Percentiles rank a stretch among this genome's conserved stretches.
These are phyloP conservation scores for Caulochytrium protostelioides DNA, from an alignment of 371 early-diverging fungal species.

Conservation along the genomic window DNA sequence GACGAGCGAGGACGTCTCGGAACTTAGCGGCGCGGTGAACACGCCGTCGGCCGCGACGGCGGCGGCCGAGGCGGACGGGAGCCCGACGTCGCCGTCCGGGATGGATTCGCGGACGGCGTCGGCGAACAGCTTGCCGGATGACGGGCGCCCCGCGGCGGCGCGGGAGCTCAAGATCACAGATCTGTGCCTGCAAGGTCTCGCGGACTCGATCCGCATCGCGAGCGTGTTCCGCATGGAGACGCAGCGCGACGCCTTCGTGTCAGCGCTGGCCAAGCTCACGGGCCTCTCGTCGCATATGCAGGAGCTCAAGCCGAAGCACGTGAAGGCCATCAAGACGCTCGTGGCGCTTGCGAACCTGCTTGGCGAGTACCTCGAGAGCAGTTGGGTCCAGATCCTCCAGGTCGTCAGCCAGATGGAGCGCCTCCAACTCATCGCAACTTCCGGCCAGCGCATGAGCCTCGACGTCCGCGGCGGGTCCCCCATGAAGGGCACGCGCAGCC, in stretches of 20 bases:
- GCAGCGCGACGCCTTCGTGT: slow-evolving; percentile 34
- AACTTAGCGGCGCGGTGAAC: too few relatives aligned
- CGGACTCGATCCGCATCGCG: slow-evolving; percentile 17
- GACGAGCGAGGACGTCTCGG: slow-evolving; percentile 7
- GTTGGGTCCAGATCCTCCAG: slow-evolving; percentile 26
- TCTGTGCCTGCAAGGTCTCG: slow-evolving; percentile 28
- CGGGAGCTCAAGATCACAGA: slow-evolving; percentile 15
- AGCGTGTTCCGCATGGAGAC: slow-evolving; percentile 24
- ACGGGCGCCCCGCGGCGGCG: neutral
- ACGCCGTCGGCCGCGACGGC: slow-evolving; percentile 1
- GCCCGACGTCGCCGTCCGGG: neutral
- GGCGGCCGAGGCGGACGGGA: neutral
- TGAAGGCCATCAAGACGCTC: slow-evolving; percentile 22
- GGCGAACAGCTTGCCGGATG: neutral
- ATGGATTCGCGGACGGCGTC: neutral
- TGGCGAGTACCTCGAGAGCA: slow-evolving; percentile 23
- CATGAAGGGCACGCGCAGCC: neutral
- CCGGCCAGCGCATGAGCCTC: neutral
- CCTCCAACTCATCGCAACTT: slow-evolving; percentile 17
- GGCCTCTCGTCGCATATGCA: slow-evolving; percentile 17
- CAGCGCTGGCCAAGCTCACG: slow-evolving; percentile 23
- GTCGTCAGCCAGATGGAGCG: slow-evolving; percentile 21
- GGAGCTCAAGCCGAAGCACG: slow-evolving; percentile 21
- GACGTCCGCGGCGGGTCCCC: neutral
- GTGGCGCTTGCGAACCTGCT: slow-evolving; percentile 11